Conservation (phyloP, 2,329 filamentous ascomycete species). For the Ophiocordyceps camponoti-rufipedis region DNA sequence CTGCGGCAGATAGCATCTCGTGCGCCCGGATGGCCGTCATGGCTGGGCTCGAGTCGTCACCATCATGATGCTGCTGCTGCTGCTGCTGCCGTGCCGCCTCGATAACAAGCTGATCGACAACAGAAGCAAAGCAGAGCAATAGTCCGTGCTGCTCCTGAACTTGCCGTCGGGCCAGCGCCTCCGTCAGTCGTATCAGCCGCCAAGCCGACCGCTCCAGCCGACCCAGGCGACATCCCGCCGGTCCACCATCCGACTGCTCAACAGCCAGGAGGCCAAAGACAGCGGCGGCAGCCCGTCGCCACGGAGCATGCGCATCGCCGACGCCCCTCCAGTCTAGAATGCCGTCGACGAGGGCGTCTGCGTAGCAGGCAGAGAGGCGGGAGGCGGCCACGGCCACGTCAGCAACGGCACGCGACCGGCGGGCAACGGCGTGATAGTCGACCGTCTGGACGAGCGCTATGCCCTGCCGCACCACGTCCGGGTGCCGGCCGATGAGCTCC, state of each 20-base stretch:
- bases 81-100: no score
- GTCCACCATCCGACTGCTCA: constrained; percentile 13
- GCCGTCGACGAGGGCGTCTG: constrained; percentile 49
- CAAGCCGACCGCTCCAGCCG: constrained; percentile 17
- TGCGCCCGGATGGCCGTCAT: neutral
- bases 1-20: neutral
- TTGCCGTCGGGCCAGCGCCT: constrained; percentile 30
- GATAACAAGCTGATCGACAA: constrained; percentile 23
- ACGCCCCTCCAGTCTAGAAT: constrained; percentile 76
- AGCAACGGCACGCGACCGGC: constrained; percentile 65
- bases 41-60: no score
- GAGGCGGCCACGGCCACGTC: constrained; percentile 57
- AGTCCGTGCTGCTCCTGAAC: constrained; percentile 55
- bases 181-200: constrained; percentile 25
- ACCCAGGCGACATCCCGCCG: constrained; percentile 4
- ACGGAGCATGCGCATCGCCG: constrained; percentile 57
- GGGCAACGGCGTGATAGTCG: constrained; percentile 83
- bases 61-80: no score
- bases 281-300: constrained; percentile 51
- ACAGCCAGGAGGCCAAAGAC: constrained; percentile 45
- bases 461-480: constrained; percentile 63
- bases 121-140: constrained; percentile 39
- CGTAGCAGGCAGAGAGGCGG: constrained; percentile 48
- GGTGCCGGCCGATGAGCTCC: constrained; percentile 83
- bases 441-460: constrained; percentile 78